These are phyloP conservation scores for Pisolithus albus DNA, from an alignment of 768 basidiomycete genomes.

Conservation along the genomic window DNA sequence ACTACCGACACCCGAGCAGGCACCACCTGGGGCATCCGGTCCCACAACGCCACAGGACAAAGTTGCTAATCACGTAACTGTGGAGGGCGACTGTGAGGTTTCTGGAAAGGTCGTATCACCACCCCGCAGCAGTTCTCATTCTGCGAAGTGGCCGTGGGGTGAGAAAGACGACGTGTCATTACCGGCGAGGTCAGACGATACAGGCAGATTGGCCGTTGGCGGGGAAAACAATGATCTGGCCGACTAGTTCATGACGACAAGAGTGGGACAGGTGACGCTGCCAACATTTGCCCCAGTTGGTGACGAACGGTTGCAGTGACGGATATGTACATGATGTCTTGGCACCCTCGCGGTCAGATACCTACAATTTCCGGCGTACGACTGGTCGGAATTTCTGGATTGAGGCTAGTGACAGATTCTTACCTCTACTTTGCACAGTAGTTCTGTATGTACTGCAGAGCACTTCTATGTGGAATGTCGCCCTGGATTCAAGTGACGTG, in stretches of 20 bases:
- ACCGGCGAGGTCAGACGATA: conserved; percentile 1
- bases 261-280: neutral
- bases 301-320: neutral
- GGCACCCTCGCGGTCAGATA: neutral
- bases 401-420: neutral
- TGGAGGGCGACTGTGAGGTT: conserved; percentile 9
- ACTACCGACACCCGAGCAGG: conserved; percentile 21
- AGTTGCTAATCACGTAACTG: conserved; percentile 9
- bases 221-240: neutral
- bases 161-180: conserved; percentile 4
- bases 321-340: neutral
- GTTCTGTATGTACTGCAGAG: too few species aligned
- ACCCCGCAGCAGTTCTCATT: conserved; percentile 16
- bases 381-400: too few species aligned
- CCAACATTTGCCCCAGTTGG: neutral
- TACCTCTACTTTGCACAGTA: too few species aligned
- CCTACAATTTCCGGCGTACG: too few species aligned
- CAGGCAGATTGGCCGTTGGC: neutral
- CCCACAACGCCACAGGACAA: conserved; percentile 1
- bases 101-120: conserved; percentile 17
- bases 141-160: conserved; percentile 2
- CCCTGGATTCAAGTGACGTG: too few species aligned
- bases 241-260: neutral
- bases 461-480: too few species aligned
- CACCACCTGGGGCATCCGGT: conserved; percentile 15